A percentile compares a stretch with the other conserved stretches of the same genome.
phyloP scores from a whole-genome alignment of 2,329 filamentous ascomycete species.

The Colletotrichum tofieldiae region DNA sequence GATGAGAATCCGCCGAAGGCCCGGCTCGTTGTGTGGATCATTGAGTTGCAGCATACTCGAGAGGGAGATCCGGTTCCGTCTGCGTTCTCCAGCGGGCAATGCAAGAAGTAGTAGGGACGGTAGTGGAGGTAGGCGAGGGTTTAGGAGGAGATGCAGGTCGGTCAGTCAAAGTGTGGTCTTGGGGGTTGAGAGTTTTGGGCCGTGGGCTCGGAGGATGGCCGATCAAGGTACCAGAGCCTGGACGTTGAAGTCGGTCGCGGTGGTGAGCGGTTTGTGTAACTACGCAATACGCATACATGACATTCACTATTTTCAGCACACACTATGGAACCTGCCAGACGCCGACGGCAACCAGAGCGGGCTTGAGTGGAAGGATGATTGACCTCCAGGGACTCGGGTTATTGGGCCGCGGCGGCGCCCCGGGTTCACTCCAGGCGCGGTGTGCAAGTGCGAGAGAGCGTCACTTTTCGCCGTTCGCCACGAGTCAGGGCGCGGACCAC shows the following conservation, averaged over 20 bases:
- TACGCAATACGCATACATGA: slow-evolving; percentile 27
- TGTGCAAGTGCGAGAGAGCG: background rate
- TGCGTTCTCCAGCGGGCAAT: slow-evolving; percentile 21
- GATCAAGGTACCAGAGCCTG: slow-evolving; percentile 9
- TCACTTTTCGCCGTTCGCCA: slow-evolving; percentile 14
- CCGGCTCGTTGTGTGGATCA: slow-evolving; percentile 39
- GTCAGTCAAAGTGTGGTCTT: slow-evolving; percentile 9
- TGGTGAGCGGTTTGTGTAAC: slow-evolving; percentile 18
- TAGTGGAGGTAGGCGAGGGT: slow-evolving; percentile 35
- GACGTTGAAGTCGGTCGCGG: background rate
- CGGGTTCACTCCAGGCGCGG: slow-evolving; percentile 4
- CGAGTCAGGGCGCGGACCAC: slow-evolving; percentile 36
- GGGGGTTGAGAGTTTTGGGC: slow-evolving; percentile 1
- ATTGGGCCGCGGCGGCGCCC: slow-evolving; percentile 21
- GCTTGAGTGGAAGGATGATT: slow-evolving; percentile 13
- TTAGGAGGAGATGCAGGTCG: slow-evolving; percentile 7
- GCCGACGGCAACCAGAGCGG: slow-evolving; percentile 19
- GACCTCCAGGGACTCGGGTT: slow-evolving; percentile 15
- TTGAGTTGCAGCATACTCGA: slow-evolving; percentile 38
- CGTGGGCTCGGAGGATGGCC: slow-evolving; percentile 32
- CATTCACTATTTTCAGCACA: slow-evolving; percentile 24
- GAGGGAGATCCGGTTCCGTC: background rate
- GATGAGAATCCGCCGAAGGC: slow-evolving; percentile 24
- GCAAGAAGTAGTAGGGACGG: slow-evolving; percentile 19
- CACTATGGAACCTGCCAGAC: slow-evolving; percentile 35